Conservation (phyloP, 208 protist species). For the Naegleria fowleri region DNA sequence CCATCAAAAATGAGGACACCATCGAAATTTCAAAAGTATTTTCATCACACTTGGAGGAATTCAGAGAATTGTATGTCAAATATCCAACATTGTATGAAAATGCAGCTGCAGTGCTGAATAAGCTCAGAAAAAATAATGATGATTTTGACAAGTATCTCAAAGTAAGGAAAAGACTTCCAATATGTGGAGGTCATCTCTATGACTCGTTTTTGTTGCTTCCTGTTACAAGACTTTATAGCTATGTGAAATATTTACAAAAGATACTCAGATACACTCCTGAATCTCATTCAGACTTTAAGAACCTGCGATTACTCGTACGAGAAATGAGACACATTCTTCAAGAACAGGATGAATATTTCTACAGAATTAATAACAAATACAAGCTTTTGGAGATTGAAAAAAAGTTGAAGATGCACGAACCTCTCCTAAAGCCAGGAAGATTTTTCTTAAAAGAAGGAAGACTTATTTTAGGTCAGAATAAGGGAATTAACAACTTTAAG, state of each 20-base stretch:
- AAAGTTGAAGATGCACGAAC: constrained; percentile 1
- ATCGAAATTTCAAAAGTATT: background rate
- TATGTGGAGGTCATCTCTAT: background rate
- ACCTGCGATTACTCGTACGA: background rate
- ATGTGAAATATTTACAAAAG: constrained; percentile 17
- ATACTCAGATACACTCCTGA: background rate
- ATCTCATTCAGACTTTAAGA: background rate
- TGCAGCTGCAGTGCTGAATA: background rate
- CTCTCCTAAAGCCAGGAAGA: background rate
- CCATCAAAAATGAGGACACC: background rate
- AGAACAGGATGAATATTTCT: background rate
- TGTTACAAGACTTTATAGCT: background rate
- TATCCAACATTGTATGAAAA: background rate
- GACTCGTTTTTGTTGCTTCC: background rate
- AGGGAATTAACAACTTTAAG: constrained; percentile 7
- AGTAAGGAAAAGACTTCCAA: background rate
- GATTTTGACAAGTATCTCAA: constrained; percentile 17
- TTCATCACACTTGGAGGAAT: background rate
- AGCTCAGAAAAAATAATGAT: background rate
- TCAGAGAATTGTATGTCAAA: background rate
- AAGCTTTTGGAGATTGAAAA: constrained; percentile 2
- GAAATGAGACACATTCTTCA: background rate
- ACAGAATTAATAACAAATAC: constrained; percentile 16
- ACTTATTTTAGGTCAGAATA: background rate
- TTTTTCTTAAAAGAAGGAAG: constrained; percentile 9